A percentile compares a stretch with the other conserved stretches of the same genome.
phyloP scores from a whole-genome alignment of 2,329 filamentous ascomycete species.

The Botrytis medusae region DNA sequence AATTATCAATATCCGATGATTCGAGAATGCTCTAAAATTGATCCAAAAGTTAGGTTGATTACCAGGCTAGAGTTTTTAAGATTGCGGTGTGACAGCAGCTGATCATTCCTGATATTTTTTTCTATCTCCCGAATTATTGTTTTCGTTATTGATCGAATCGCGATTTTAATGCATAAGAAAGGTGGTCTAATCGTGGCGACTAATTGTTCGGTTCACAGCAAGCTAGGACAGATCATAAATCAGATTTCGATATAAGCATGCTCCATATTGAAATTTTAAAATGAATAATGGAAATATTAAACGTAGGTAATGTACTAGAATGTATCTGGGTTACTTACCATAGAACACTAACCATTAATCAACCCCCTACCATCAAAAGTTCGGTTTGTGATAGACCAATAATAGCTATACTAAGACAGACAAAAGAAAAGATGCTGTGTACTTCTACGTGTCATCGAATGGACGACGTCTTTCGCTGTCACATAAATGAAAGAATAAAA shows the following conservation, averaged over 20 bases:
- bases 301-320: background rate
- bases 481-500: background rate
- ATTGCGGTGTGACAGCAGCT: background rate
- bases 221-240: background rate
- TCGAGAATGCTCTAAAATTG: background rate
- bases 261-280: too few relatives aligned
- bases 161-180: background rate
- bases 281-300: too few relatives aligned
- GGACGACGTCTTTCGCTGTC: rapidly evolving
- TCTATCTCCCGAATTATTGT: background rate
- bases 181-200: too few relatives aligned
- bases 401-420: background rate
- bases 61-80: background rate
- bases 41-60: background rate
- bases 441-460: background rate
- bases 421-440: too few relatives aligned
- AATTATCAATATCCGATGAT: background rate
- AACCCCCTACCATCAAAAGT: too few relatives aligned
- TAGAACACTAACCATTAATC: background rate
- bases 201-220: too few relatives aligned
- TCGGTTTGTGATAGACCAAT: background rate
- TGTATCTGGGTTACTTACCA: background rate
- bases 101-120: background rate
- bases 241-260: background rate
- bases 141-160: background rate